Conservation (phyloP, 1,284 basidiomycete species). For the Rhodotorula sp. region DNA sequence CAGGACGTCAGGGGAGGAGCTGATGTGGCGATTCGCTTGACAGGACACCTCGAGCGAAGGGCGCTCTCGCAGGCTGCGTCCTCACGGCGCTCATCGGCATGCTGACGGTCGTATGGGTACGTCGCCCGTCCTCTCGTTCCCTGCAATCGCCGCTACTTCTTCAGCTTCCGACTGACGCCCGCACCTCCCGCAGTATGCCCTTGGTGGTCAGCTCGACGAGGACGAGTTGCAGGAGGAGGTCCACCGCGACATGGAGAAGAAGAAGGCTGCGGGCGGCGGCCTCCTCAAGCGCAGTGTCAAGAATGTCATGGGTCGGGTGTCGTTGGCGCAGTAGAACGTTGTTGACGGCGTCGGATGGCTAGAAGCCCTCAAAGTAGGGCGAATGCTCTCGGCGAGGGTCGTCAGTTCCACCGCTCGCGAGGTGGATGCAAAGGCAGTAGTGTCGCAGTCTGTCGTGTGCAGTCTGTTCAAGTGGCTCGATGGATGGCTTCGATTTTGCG, state of each 20-base stretch:
- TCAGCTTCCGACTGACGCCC: too few relatives aligned
- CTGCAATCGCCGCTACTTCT: background rate
- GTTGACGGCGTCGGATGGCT: background rate
- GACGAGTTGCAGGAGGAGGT: slow-evolving; percentile 45
- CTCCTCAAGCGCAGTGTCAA: slow-evolving; percentile 28
- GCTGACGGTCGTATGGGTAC: slow-evolving; percentile 25
- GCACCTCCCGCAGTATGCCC: slow-evolving; percentile 25
- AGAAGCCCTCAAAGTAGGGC: too few relatives aligned
- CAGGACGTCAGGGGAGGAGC: too few relatives aligned
- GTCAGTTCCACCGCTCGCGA: too few relatives aligned
- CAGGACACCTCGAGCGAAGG: slow-evolving; percentile 40
- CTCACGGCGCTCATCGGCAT: slow-evolving; percentile 54
- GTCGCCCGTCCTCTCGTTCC: background rate
- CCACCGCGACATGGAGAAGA: slow-evolving; percentile 23
- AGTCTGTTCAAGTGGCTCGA: too few relatives aligned
- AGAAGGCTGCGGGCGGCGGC: slow-evolving; percentile 31
- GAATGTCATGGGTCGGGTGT: slow-evolving; percentile 1
- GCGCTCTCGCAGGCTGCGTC: slow-evolving; percentile 79
- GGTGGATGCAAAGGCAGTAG: too few relatives aligned
- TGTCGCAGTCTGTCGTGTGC: too few relatives aligned
- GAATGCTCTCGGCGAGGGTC: too few relatives aligned
- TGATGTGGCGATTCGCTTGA: background rate
- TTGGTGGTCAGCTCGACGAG: slow-evolving; percentile 46
- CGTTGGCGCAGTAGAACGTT: background rate
- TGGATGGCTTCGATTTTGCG: too few relatives aligned